Base-by-base conservation (phyloP, 2,329 filamentous ascomycete species). In the Pleomassaria siparia region DNA sequence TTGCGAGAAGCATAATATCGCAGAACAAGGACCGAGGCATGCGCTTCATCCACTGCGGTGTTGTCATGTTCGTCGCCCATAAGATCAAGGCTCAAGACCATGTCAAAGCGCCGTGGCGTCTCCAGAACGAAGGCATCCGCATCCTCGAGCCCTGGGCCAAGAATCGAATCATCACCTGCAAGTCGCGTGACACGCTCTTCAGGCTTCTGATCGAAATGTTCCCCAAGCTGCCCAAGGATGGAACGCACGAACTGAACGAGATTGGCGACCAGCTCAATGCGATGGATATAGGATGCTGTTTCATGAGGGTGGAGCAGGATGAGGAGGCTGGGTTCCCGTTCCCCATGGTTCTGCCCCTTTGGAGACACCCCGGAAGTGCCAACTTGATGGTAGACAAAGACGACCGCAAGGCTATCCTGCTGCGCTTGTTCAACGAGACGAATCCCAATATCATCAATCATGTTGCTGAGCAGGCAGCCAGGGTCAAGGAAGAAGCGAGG, bases 351-450 rank as follows among this genome's bases (percentile, higher is more conserved):
- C 80, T 99, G 15, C 94, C 94, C 3, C 76, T 99, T 22, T 99
- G 94, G 94, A 87, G 95, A 73, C 95, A 91, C 67, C 82, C 95
- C 51, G 86, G 91, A 60, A 92, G 88, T 16, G 79, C 97, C 49
- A 99, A 99, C 70, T 82, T 99, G 44, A 99, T 99, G 94, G 79
- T 99, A 64, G 92, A 94, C 41, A 99, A 99, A 76, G 94, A 99
- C 70, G 94, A 99, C 57, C 84, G 94, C 13, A 86, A 72, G 64
- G 94, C 94, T 1, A 95, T 97, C 89, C 76, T 97, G 59, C 78
- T 97, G 54, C 81, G 94, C 18, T 79, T 99, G 51, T 99, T 87
- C 75, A 95, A 96, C 67, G 92, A 97, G 60, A 87, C 87, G 22
- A 87, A 88, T 0, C 89, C 89, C 3, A 79, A 96, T 40, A 81